Base-by-base conservation (phyloP, 2,329 filamentous ascomycete genomes). In the Coniella lustricola region DNA sequence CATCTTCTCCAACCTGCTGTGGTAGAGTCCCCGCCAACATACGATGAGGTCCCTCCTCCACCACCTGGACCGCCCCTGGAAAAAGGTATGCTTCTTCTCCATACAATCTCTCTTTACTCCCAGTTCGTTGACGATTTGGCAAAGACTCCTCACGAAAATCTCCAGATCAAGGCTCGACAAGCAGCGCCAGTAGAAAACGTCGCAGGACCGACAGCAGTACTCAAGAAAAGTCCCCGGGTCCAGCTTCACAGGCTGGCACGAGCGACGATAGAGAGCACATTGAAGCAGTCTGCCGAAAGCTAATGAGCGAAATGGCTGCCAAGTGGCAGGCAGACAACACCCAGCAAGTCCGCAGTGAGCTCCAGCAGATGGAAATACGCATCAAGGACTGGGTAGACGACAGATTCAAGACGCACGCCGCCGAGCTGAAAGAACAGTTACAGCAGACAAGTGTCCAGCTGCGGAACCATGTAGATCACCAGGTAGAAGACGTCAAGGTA, bases 291-390 rank as follows among this genome's bases (percentile, higher is more conserved):
- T 47, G 44, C 31, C 44, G 37, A 7, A 47, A 47, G 31, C 14
- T 47, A 13, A 14, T 47, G 44, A 18, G 3, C 22, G 37, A 47
- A 31, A 47, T 47, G 44, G 18, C 37, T n/a, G 44, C 44, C 31
- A 47, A 47, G 44, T 41, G 44, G 31, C 44, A 32, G n/a, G 31
- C 39, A 39, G 36, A 47, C 13, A 17, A 31, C 29, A 16, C 40
- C 31, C 20, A 41, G 20, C 31, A 40, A n/a, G n/a, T n/a, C 9
- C 44, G 44, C 14, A 20, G 20, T n/a, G 44, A 47, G 18, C 18
- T 47, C 20, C 37, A 20, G 10, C 44, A 47, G 14, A 40, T 47
- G 44, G 44, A 47, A 29, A 47, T 36, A 8, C 37, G 44, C n/a
- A 34, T 47, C 8, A 47, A 40, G 29, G 36, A 34, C 14, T 47